Conservation (phyloP, 1,284 basidiomycete species). For the Xerocomus minutiporus region DNA sequence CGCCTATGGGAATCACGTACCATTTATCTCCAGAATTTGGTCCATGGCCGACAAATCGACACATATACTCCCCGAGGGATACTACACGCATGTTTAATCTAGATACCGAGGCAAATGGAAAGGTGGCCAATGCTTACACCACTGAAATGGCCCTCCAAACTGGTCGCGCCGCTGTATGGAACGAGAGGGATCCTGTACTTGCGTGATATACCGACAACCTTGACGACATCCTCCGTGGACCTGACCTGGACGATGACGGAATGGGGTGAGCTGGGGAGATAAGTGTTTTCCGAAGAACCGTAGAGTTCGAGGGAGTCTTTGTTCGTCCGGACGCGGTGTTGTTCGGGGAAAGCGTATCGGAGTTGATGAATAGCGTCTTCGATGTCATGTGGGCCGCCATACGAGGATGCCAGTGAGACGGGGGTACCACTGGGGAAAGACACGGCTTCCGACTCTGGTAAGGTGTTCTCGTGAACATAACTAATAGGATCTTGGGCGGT, state of each 20-base stretch:
- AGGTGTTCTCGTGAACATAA: slow-evolving; percentile 3
- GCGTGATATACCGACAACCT: slow-evolving; percentile 53
- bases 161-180: slow-evolving; percentile 60
- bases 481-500: background rate
- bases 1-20: slow-evolving; percentile 20
- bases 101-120: background rate
- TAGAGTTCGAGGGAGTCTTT: slow-evolving; percentile 46
- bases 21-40: slow-evolving; percentile 50
- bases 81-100: slow-evolving; percentile 24
- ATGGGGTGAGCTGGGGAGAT: slow-evolving; percentile 61
- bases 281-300: slow-evolving; percentile 66
- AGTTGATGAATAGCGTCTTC: slow-evolving; percentile 54
- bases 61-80: slow-evolving; percentile 58
- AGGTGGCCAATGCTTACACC: slow-evolving; percentile 31
- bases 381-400: slow-evolving; percentile 47
- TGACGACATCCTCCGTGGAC: slow-evolving; percentile 56
- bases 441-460: background rate
- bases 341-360: slow-evolving; percentile 41
- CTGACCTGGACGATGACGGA: slow-evolving; percentile 52
- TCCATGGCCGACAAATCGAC: slow-evolving; percentile 66
- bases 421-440: background rate
- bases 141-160: slow-evolving; percentile 47
- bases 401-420: slow-evolving; percentile 25
- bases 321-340: slow-evolving; percentile 47
- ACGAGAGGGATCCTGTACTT: slow-evolving; percentile 52